A percentile compares a stretch with the other conserved stretches of the same genome.
phyloP scores from a whole-genome alignment of 805 yeast genomes.

The Metschnikowia peoriensis region DNA sequence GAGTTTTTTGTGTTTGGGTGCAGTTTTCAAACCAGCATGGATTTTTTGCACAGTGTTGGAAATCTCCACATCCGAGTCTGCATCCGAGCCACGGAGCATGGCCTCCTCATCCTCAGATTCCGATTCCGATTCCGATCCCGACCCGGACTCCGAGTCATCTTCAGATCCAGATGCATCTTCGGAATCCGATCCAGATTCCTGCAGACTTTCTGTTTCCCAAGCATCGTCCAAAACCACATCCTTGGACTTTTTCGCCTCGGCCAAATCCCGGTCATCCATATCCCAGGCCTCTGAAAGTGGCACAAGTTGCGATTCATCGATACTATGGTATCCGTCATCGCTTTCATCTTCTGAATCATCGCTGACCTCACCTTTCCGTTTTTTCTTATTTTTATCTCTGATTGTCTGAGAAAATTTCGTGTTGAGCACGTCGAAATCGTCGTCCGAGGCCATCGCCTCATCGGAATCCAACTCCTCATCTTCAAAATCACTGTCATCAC shows the following conservation, averaged over 20 bases:
- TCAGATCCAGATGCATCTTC: slow-evolving; percentile 27
- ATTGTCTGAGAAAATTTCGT: slow-evolving; percentile 68
- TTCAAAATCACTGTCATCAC: slow-evolving; percentile 33
- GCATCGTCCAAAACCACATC: slow-evolving; percentile 19
- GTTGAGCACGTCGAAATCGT: slow-evolving; percentile 59
- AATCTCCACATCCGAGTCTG: slow-evolving; percentile 52
- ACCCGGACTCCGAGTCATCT: slow-evolving; percentile 22
- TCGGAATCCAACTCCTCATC: slow-evolving; percentile 80
- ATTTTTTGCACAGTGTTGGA: slow-evolving; percentile 44
- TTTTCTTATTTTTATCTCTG: slow-evolving; percentile 48
- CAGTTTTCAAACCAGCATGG: slow-evolving; percentile 34
- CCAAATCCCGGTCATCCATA: slow-evolving; percentile 42
- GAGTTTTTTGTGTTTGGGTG: slow-evolving; percentile 44
- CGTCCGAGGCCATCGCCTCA: slow-evolving; percentile 84
- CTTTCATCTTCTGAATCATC: background rate
- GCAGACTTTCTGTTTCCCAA: slow-evolving; percentile 20
- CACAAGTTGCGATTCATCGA: slow-evolving; percentile 73
- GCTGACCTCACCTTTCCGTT: slow-evolving; percentile 18
- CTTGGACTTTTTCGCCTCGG: background rate
- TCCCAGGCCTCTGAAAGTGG: slow-evolving; percentile 91
- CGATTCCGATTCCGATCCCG: slow-evolving; percentile 27
- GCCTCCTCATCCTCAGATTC: slow-evolving; percentile 28
- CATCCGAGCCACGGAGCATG: slow-evolving; percentile 28
- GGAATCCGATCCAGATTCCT: slow-evolving; percentile 11
- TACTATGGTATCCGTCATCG: slow-evolving; percentile 59